Conservation (phyloP, 1,139 yeast genomes). For the Saccharomycopsis crataegensis region DNA sequence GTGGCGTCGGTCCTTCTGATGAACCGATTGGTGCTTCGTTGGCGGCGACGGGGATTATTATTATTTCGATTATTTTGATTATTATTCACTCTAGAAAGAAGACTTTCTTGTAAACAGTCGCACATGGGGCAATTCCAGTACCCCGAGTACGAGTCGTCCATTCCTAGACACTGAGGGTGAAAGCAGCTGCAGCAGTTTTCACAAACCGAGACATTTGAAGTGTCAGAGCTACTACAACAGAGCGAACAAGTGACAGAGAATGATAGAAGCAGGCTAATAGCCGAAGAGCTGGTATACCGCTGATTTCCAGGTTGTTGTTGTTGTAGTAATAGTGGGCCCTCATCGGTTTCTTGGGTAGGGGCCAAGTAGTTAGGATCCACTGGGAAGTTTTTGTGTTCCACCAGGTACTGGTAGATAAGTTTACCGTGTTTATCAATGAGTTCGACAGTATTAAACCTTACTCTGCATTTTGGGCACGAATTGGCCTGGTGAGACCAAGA, state of each 20-base stretch:
- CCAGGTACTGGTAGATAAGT: constrained; percentile 10
- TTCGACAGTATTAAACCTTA: constrained; percentile 14
- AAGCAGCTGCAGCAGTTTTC: constrained; percentile 22
- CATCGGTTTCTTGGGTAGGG: constrained; percentile 4
- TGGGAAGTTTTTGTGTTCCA: constrained; percentile 26
- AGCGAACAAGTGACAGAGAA: constrained; percentile 23
- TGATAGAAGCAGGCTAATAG: constrained; percentile 21
- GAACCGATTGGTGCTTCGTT: neutral
- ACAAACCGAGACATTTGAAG: constrained; percentile 22
- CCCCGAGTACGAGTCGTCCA: constrained; percentile 12
- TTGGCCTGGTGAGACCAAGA: constrained; percentile 45
- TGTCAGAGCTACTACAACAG: constrained; percentile 21
- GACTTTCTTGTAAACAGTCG: constrained; percentile 22
- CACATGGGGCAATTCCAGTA: constrained; percentile 27
- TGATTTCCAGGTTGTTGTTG: constrained; percentile 3
- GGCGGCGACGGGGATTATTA: neutral
- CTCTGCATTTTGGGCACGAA: constrained; percentile 48
- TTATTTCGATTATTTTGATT: neutral
- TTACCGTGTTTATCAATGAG: constrained; percentile 10
- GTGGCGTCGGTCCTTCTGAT: constrained; percentile 11
- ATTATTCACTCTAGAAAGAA: neutral
- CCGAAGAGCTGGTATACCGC: neutral
- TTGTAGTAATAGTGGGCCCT: constrained; percentile 14
- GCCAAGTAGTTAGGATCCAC: constrained; percentile 26
- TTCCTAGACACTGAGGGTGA: constrained; percentile 25